These are phyloP conservation scores for Nakazawaea wickerhamii DNA, from an alignment of 805 yeast genomes.

Conservation along the genomic window DNA sequence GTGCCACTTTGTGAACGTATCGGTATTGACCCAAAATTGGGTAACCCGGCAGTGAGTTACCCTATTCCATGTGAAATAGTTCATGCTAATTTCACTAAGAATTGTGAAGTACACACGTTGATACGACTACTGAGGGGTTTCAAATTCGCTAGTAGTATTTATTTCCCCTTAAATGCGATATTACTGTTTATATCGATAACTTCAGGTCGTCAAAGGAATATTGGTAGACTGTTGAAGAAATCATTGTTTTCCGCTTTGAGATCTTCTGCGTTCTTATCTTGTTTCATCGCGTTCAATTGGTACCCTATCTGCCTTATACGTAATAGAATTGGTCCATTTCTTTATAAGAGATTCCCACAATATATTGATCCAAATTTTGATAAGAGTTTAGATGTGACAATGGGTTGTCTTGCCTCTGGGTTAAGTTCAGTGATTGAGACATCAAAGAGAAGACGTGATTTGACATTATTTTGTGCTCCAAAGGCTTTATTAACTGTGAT, in stretches of 20 bases:
- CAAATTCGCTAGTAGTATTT: slow-evolving; percentile 32
- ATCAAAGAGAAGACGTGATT: slow-evolving; percentile 37
- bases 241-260: slow-evolving; percentile 24
- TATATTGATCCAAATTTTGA: slow-evolving; percentile 26
- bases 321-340: slow-evolving; percentile 31
- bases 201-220: slow-evolving; percentile 14
- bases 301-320: slow-evolving; percentile 42
- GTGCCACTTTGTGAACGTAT: slow-evolving; percentile 27
- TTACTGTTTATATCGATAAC: slow-evolving; percentile 19
- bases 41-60: slow-evolving; percentile 21
- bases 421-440: slow-evolving; percentile 35
- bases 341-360: slow-evolving; percentile 14
- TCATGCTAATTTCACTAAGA: slow-evolving; percentile 33
- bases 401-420: slow-evolving; percentile 38
- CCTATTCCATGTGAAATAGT: slow-evolving; percentile 37
- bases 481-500: slow-evolving; percentile 11
- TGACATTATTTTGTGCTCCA: slow-evolving; percentile 41
- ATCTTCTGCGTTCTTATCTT: slow-evolving; percentile 38
- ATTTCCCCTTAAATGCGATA: slow-evolving; percentile 35
- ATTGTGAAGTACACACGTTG: slow-evolving; percentile 42
- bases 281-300: slow-evolving; percentile 39
- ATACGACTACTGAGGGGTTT: slow-evolving; percentile 40
- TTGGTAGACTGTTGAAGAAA: slow-evolving; percentile 11
- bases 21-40: slow-evolving; percentile 29
- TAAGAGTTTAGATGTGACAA: slow-evolving; percentile 31